Percentiles rank a stretch among this genome's conserved stretches.
These are phyloP conservation scores for Didymella segeticola DNA, from an alignment of 2,329 filamentous ascomycete species.

Conservation along the genomic window DNA sequence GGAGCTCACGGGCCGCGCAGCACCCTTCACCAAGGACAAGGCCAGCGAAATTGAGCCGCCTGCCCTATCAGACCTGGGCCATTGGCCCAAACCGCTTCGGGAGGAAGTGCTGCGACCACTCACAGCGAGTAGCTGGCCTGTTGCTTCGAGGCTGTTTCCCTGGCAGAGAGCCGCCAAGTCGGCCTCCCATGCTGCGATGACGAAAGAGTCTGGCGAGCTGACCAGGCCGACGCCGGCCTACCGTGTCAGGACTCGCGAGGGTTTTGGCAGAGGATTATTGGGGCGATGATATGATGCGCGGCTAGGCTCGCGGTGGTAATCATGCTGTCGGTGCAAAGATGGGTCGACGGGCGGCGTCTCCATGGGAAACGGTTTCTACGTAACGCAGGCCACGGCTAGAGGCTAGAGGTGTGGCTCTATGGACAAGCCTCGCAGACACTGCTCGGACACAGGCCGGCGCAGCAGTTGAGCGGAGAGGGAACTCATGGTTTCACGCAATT, in stretches of 20 bases:
- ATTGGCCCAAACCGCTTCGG: constrained; percentile 25
- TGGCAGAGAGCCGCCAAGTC: constrained; percentile 37
- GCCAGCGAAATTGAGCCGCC: constrained; percentile 36
- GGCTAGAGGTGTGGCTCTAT: constrained; percentile 11
- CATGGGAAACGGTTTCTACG: constrained; percentile 35
- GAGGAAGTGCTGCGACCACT: constrained; percentile 30
- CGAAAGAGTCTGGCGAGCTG: constrained; percentile 36
- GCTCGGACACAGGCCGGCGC: constrained; percentile 23
- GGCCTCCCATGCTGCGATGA: constrained; percentile 35
- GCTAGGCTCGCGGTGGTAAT: constrained; percentile 22
- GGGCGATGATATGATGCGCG: constrained; percentile 17
- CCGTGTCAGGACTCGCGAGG: constrained; percentile 20
- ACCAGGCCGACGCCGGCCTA: constrained; percentile 21
- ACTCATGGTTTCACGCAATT: constrained; percentile 35
- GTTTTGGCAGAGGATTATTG: constrained; percentile 1
- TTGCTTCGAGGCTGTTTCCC: constrained; percentile 35
- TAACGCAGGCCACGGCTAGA: constrained; percentile 29
- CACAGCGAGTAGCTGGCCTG: constrained; percentile 17
- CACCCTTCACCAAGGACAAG: constrained; percentile 27
- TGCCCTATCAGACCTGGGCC: constrained; percentile 33
- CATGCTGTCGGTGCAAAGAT: constrained; percentile 17
- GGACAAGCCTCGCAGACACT: constrained; percentile 17
- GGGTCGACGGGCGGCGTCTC: constrained; percentile 24
- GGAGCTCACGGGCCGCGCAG: constrained; percentile 40
- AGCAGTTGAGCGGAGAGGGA: constrained; percentile 33